These are phyloP conservation scores for Clonostachys solani DNA, from an alignment of 2,329 filamentous ascomycete genomes.

Conservation along the genomic window DNA sequence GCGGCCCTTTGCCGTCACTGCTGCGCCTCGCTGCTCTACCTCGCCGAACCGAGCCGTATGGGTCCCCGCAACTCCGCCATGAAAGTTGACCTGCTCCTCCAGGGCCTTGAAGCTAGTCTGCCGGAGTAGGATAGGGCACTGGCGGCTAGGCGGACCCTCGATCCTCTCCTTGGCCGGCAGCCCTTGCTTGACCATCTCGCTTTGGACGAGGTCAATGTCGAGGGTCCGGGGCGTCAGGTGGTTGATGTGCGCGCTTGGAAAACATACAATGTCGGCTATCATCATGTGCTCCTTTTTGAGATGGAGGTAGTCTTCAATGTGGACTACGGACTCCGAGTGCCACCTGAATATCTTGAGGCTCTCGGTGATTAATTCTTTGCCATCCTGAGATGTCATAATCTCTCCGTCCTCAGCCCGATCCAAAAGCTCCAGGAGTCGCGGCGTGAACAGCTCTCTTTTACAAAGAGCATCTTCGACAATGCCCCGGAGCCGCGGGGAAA, in stretches of 20 bases:
- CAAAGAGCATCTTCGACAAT: neutral
- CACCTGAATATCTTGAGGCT: constrained; percentile 42
- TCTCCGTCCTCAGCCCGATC: constrained; percentile 16
- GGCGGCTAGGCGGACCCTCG: constrained; percentile 41
- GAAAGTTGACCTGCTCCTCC: constrained; percentile 39
- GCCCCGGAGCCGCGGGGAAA: constrained; percentile 24
- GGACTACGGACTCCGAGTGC: constrained; percentile 33
- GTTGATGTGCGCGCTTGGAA: constrained; percentile 42
- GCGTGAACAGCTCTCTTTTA: neutral
- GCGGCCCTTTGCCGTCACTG: constrained; percentile 38
- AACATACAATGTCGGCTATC: constrained; percentile 39
- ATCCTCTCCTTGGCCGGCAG: constrained; percentile 42
- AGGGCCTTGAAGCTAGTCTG: constrained; percentile 50
- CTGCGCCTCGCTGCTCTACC: constrained; percentile 46
- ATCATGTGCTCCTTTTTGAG: constrained; percentile 39
- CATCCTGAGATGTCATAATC: too few species aligned
- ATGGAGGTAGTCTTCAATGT: constrained; percentile 30
- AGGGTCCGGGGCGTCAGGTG: constrained; percentile 47
- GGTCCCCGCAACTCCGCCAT: constrained; percentile 17
- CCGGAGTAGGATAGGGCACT: constrained; percentile 39
- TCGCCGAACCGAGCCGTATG: constrained; percentile 49
- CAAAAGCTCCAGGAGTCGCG: constrained; percentile 17
- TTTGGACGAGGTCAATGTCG: constrained; percentile 39
- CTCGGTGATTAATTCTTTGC: constrained; percentile 35
- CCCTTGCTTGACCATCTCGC: constrained; percentile 29